These are phyloP conservation scores for Ogataea allantospora DNA, from an alignment of 805 yeast genomes.

Conservation along the genomic window DNA sequence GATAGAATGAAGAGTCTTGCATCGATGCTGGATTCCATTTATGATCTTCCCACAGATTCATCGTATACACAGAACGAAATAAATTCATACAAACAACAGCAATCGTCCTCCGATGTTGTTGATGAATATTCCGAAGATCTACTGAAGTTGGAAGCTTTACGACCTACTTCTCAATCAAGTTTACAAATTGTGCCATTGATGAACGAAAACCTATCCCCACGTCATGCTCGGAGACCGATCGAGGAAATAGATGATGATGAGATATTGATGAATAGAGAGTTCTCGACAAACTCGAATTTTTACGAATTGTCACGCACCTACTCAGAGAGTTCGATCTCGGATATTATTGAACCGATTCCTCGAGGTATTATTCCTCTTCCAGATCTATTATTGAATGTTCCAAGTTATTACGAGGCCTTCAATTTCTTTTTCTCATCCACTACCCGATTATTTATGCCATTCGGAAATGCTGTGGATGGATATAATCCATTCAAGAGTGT, in stretches of 20 bases:
- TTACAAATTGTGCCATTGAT: constrained; percentile 19
- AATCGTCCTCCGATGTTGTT: constrained; percentile 7
- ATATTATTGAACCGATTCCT: constrained; percentile 29
- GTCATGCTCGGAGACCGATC: not conserved
- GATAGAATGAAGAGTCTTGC: constrained; percentile 9
- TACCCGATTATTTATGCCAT: constrained; percentile 61
- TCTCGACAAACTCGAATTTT: not conserved
- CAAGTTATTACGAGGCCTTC: constrained; percentile 58
- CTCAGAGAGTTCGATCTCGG: constrained; percentile 19
- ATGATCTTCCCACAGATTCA: constrained; percentile 6
- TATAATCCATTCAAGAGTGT: constrained; percentile 69
- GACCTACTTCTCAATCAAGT: constrained; percentile 5
- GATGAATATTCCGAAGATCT: constrained; percentile 40
- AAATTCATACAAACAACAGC: not conserved
- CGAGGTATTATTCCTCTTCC: constrained; percentile 51
- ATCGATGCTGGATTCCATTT: constrained; percentile 9
- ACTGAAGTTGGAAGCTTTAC: constrained; percentile 31
- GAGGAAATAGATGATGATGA: constrained; percentile 15
- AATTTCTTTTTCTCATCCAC: constrained; percentile 63
- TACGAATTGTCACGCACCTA: constrained; percentile 6
- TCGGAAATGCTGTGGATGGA: constrained; percentile 54
- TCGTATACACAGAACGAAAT: constrained; percentile 10
- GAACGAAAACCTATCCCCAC: constrained; percentile 3
- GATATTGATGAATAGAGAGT: not conserved
- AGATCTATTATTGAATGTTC: constrained; percentile 55